Conservation (phyloP, 1,284 basidiomycete genomes). For the Meira miltonrushii region DNA sequence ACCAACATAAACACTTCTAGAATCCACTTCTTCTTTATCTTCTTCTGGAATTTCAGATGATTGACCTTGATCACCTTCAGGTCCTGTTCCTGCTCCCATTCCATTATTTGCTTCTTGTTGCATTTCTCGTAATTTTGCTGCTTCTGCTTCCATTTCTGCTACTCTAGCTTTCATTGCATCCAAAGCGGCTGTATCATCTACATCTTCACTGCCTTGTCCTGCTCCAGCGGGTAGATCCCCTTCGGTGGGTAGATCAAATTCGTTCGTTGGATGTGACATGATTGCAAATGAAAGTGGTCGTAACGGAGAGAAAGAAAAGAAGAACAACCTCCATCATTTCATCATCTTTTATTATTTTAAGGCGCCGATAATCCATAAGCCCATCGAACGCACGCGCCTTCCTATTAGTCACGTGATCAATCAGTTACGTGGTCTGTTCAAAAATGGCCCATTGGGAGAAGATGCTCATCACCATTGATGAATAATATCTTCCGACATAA, state of each 20-base stretch:
- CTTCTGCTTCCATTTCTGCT: constrained; percentile 81
- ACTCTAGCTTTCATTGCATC: constrained; percentile 72
- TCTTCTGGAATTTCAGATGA: constrained; percentile 46
- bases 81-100: constrained; percentile 59
- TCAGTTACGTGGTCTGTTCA: too few relatives aligned
- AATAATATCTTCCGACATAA: too few relatives aligned
- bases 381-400: too few relatives aligned
- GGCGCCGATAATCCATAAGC: too few relatives aligned
- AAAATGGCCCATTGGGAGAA: too few relatives aligned
- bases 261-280: neutral
- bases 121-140: constrained; percentile 79
- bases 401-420: too few relatives aligned
- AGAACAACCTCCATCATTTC: too few relatives aligned
- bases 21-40: constrained; percentile 66
- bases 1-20: constrained; percentile 87
- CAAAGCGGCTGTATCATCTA: constrained; percentile 55
- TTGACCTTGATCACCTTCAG: constrained; percentile 53
- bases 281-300: too few relatives aligned
- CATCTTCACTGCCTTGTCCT: constrained; percentile 18
- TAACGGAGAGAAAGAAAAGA: too few relatives aligned
- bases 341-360: too few relatives aligned
- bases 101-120: constrained; percentile 75
- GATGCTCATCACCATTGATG: too few relatives aligned
- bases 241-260: constrained; percentile 41
- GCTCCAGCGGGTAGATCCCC: constrained; percentile 12